Conservation (phyloP, 305 asterid genomes). For the Fraxinus baroniana region DNA sequence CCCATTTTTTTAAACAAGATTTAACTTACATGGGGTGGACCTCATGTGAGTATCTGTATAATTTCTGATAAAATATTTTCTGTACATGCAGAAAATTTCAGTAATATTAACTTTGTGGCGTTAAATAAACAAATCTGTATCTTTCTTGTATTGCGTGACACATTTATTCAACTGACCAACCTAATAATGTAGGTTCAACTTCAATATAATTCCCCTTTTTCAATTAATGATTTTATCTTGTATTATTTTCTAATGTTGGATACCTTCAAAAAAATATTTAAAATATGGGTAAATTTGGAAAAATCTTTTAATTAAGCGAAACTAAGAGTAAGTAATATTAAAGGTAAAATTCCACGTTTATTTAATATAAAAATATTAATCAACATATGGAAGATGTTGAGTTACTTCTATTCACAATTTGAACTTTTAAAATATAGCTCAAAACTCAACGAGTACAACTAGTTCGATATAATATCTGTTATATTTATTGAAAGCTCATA, state of each 20-base stretch:
- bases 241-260: not conserved
- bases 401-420: too few relatives aligned
- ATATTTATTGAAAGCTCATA: not conserved
- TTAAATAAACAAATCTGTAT: not conserved
- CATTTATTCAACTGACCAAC: not conserved
- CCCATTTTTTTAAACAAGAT: too few relatives aligned
- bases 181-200: not conserved
- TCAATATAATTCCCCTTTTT: not conserved
- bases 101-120: not conserved
- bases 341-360: not conserved
- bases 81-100: too few relatives aligned
- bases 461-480: too few relatives aligned
- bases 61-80: too few relatives aligned
- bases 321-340: not conserved
- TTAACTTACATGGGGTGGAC: too few relatives aligned
- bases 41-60: too few relatives aligned
- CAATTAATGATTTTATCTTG: not conserved
- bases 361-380: not conserved
- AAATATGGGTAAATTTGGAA: not conserved
- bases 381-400: not conserved
- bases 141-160: not conserved
- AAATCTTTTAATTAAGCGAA: not conserved
- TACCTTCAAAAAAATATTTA: not conserved
- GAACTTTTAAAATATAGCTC: not conserved
- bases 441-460: not conserved